Conservation (phyloP, 108 stramenopile genomes). For the Mediolabrus comicus region DNA sequence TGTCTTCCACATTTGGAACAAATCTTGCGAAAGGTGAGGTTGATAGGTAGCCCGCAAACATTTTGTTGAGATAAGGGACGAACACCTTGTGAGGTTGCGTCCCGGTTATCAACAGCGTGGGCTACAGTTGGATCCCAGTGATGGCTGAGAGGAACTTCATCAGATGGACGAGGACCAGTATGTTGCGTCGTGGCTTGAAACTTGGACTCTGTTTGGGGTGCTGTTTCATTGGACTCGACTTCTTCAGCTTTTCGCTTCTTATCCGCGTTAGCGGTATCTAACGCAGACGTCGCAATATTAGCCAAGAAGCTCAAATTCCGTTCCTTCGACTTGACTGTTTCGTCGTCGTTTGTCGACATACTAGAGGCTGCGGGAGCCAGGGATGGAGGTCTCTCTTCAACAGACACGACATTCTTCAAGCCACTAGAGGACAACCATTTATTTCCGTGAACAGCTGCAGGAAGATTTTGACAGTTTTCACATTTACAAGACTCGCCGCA, state of each 20-base stretch:
- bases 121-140: conserved; percentile 1
- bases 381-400: conserved; percentile 1
- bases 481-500: conserved; percentile 85
- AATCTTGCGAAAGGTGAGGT: conserved; percentile 79
- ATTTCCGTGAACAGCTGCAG: conserved; percentile 36
- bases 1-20: conserved; percentile 77
- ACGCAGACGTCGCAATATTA: conserved; percentile 28
- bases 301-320: conserved; percentile 38
- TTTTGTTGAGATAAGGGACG: conserved; percentile 1
- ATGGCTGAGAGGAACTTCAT: neutral
- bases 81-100: conserved; percentile 2
- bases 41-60: conserved; percentile 53
- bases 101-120: neutral
- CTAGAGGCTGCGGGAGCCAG: neutral
- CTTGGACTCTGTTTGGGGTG: too few relatives aligned
- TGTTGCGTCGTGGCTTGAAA: neutral
- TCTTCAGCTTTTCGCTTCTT: neutral
- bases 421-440: neutral
- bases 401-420: neutral
- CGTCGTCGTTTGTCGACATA: neutral
- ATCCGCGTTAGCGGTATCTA: conserved; percentile 17
- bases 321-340: conserved; percentile 9
- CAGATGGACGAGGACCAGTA: neutral
- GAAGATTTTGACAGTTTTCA: conserved; percentile 56
- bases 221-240: conserved; percentile 4